Conservation (phyloP, 2,329 filamentous ascomycete genomes). For the Scedosporium minutisporum region DNA sequence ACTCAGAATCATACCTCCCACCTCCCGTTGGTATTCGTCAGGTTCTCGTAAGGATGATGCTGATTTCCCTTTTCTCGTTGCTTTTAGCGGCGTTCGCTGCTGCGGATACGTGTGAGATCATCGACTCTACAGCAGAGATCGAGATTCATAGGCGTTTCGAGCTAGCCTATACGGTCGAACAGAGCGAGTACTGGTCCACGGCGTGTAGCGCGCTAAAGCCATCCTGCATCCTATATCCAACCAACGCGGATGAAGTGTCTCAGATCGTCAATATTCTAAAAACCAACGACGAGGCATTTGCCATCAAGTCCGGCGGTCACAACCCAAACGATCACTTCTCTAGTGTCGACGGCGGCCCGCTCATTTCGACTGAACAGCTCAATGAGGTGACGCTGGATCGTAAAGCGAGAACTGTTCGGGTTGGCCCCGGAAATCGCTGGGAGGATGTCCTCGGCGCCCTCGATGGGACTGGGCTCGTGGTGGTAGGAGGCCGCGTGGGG, state of each 20-base stretch:
- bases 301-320: conserved; percentile 48
- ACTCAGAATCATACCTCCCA: too few species aligned
- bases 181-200: conserved; percentile 36
- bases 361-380: conserved; percentile 37
- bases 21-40: too few species aligned
- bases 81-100: background rate
- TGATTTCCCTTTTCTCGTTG: background rate
- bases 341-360: conserved; percentile 36
- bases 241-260: conserved; percentile 39
- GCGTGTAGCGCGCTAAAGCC: conserved; percentile 32
- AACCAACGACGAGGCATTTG: conserved; percentile 37
- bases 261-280: conserved; percentile 40
- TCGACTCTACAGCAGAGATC: background rate
- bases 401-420: conserved; percentile 24
- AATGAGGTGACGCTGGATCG: conserved; percentile 29
- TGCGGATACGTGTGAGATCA: background rate
- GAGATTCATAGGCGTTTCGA: conserved; percentile 12
- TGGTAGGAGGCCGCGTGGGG: conserved; percentile 34
- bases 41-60: background rate
- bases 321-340: conserved; percentile 44
- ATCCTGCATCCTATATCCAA: conserved; percentile 36
- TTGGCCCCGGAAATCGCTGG: conserved; percentile 37
- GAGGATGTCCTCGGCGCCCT: conserved; percentile 29
- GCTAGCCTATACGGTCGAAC: conserved; percentile 24
- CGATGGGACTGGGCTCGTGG: conserved; percentile 29